Base-by-base conservation (phyloP, 306 rosid genomes). In the Begonia masoniana region DNA sequence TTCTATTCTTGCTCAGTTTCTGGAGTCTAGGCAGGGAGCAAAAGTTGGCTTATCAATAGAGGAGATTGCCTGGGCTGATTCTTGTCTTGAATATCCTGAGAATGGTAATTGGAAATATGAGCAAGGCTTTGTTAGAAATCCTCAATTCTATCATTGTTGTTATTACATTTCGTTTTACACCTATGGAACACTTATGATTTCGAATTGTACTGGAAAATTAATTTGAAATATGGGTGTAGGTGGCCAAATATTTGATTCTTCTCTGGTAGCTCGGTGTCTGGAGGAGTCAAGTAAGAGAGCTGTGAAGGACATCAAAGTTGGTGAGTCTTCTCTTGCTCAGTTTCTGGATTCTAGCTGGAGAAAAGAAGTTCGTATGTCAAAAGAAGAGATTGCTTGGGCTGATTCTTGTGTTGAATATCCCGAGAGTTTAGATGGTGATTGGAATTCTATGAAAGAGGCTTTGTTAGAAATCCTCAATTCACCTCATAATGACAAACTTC, bases 321-420 rank as follows among this genome's bases (percentile, higher is more conserved):
- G 39, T 2, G 39, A 31, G 39, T 31, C 7, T 7, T 1, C 39
- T 31, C 9, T 31, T 31, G 8, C 39, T 31, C 39, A 7, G 39
- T 31, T 31, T 6, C 39, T 31, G 39, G 39, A 31, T 31, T 31
- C 39, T 31, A 31, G 39, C 39, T 31, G 39, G 39, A 5, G 39
- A 31, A 31, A 31, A 39, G 62, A 58, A 45, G 24, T 14, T 59
- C 63, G 31, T 59, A 48, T 45, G 48, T 46, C 55, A 47, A 31
- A 31, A 31, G 63, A 59, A 59, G 63, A 59, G 10, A 59, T 59
- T 47, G 63, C 63, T 48, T 59, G 63, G 63, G 63, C 19, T 47
- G 63, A 59, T 35, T 59, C 63, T 59, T 59, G 63, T 31, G 47
- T 59, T 26, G 63, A 48, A 47, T 8, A 10, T 14, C 63, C 63